These are phyloP conservation scores for Osmanthus fragrans DNA, from an alignment of 257 asterid genomes.

Conservation along the genomic window DNA sequence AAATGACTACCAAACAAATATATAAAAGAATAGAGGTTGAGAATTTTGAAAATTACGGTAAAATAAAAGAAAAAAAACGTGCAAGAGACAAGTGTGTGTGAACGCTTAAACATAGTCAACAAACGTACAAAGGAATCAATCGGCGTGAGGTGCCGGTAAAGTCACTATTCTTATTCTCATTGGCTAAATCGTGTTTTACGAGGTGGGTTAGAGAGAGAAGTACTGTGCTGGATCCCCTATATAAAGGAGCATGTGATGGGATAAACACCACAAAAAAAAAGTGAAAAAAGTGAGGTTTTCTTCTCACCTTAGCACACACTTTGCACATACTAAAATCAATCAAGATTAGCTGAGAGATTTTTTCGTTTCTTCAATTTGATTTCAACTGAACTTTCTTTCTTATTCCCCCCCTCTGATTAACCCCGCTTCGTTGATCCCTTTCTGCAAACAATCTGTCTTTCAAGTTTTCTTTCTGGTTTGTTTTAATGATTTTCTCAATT, in stretches of 20 bases:
- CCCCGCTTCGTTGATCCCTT: constrained; percentile 89
- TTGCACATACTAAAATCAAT: constrained; percentile 7
- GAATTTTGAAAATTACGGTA: not conserved
- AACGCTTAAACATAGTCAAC: constrained; percentile 38
- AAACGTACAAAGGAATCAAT: constrained; percentile 1
- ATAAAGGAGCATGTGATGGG: constrained; percentile 21
- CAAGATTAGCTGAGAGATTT: not conserved
- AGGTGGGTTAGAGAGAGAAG: constrained; percentile 30
- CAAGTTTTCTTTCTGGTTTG: constrained; percentile 45
- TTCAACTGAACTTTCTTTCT: not conserved
- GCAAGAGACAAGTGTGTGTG: constrained; percentile 27
- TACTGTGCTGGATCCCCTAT: constrained; percentile 38
- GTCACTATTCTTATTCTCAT: not conserved
- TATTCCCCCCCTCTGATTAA: constrained; percentile 42
- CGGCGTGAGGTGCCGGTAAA: constrained; percentile 18
- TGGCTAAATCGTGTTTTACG: constrained; percentile 24
- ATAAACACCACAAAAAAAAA: constrained; percentile 17
- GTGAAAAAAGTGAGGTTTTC: constrained; percentile 40
- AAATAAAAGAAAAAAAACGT: not conserved
- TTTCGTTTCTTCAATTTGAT: not conserved
- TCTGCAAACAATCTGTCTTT: constrained; percentile 74
- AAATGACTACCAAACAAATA: no score
- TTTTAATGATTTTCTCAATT: not conserved
- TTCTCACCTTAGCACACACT: constrained; percentile 65
- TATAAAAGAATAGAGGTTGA: not conserved